A percentile compares a stretch with the other conserved stretches of the same genome.
Conservation (phyloP, 176 grass and related monocot genomes). For the Olyra latifolia region DNA sequence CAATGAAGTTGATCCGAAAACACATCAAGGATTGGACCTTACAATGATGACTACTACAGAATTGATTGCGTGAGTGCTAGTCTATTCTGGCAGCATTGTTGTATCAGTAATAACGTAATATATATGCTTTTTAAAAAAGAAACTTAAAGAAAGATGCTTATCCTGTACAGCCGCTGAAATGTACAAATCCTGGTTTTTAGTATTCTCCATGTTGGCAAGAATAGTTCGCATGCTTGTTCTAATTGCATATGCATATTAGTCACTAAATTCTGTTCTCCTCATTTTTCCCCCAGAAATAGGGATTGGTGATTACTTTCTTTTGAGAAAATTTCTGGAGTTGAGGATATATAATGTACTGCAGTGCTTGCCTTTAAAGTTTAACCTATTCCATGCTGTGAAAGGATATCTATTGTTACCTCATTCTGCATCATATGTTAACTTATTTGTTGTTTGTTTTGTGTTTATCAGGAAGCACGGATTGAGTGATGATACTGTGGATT, state of each 20-base stretch:
- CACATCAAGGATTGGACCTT: slow-evolving; percentile 84
- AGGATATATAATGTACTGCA: background rate
- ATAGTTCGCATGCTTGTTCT: slow-evolving; percentile 7
- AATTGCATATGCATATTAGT: background rate
- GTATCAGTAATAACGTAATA: background rate
- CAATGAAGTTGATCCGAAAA: slow-evolving; percentile 76
- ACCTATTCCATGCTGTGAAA: background rate
- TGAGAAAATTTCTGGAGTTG: slow-evolving; percentile 4
- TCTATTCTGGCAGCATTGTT: background rate
- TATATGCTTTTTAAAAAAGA: background rate
- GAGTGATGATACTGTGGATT: slow-evolving; percentile 84
- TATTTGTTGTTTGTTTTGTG: slow-evolving; percentile 15
- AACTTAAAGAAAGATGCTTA: background rate
- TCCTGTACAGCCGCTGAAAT: slow-evolving; percentile 24
- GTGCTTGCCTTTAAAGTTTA: background rate
- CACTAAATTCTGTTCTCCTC: background rate
- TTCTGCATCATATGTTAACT: slow-evolving; percentile 11
- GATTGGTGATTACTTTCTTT: background rate
- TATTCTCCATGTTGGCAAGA: background rate
- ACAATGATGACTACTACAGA: slow-evolving; percentile 75
- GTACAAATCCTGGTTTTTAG: slow-evolving; percentile 1
- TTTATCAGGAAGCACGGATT: slow-evolving; percentile 74
- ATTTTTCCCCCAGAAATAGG: slow-evolving; percentile 5
- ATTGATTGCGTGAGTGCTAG: slow-evolving; percentile 65
- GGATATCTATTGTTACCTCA: slow-evolving; percentile 19